Conservation (phyloP, 2,329 filamentous ascomycete species). For the Cercospora sp. region DNA sequence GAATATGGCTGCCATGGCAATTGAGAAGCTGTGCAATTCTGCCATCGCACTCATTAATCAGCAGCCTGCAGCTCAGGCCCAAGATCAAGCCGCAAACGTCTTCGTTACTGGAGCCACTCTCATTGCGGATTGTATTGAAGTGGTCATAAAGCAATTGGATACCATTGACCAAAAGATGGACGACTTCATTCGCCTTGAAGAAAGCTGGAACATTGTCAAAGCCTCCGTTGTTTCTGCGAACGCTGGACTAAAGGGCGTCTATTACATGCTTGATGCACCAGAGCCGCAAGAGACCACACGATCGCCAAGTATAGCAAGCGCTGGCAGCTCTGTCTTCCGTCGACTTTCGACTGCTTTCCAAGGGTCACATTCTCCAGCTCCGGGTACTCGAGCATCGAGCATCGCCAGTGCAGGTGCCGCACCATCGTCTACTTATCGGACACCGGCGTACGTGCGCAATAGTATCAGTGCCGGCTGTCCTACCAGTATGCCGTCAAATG, state of each 20-base stretch:
- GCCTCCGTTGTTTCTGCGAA: conserved; percentile 44
- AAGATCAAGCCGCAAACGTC: conserved; percentile 47
- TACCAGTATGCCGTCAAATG: conserved; percentile 41
- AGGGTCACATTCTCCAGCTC: conserved; percentile 7
- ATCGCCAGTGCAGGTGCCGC: conserved; percentile 28
- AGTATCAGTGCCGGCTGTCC: conserved; percentile 42
- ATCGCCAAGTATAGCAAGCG: conserved; percentile 33
- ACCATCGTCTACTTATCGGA: conserved; percentile 33
- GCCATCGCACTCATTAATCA: conserved; percentile 47
- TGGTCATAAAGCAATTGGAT: conserved; percentile 45
- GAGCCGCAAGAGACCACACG: conserved; percentile 24
- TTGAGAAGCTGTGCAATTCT: conserved; percentile 49
- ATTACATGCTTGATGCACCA: conserved; percentile 46
- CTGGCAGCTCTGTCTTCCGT: conserved; percentile 35
- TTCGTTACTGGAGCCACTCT: conserved; percentile 49
- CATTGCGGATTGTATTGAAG: conserved; percentile 48
- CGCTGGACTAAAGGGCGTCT: conserved; percentile 48
- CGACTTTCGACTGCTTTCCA: conserved; percentile 39
- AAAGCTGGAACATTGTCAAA: conserved; percentile 47
- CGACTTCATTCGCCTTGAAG: conserved; percentile 50
- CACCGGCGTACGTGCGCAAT: conserved; percentile 41
- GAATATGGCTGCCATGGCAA: conserved; percentile 48
- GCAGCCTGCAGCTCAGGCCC: conserved; percentile 40
- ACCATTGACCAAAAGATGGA: conserved; percentile 43
- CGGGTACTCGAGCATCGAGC: conserved; percentile 27